Evolutionary conservation across 129 eudicot genomes (phyloP).

Genomic region (Tanacetum coccineum): DNA sequence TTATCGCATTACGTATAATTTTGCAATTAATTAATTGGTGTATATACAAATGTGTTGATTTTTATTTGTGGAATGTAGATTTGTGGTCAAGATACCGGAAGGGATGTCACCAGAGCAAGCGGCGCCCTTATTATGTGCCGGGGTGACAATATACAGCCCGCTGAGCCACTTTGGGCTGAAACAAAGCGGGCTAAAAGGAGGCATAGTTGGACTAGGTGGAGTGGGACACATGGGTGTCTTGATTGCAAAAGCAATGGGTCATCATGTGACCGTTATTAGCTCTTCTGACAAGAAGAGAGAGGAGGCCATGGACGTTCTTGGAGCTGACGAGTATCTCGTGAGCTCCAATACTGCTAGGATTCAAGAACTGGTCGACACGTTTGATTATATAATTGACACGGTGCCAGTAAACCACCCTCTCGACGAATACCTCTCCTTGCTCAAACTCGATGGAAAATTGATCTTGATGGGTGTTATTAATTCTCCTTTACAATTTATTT

Average conservation of each 20-base stretch:
- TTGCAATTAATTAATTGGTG: background rate
- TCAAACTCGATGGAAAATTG: constrained; percentile 77
- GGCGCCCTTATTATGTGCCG: constrained; percentile 93
- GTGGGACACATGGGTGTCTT: constrained; percentile 97
- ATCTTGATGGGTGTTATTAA: constrained; percentile 75
- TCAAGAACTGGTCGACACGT: constrained; percentile 56
- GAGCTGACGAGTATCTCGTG: constrained; percentile 81
- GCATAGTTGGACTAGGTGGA: constrained; percentile 91
- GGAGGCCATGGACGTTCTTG: constrained; percentile 75
- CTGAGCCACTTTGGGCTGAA: constrained; percentile 77
- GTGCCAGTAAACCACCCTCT: constrained; percentile 73
- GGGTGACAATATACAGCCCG: constrained; percentile 90
- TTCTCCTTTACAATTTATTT: constrained; percentile 61
- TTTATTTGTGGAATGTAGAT: constrained; percentile 31
- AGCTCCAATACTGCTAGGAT: constrained; percentile 58
- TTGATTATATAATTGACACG: constrained; percentile 85
- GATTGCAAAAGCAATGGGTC: constrained; percentile 93
- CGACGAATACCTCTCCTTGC: constrained; percentile 68
- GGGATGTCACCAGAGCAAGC: constrained; percentile 81
- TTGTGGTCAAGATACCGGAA: constrained; percentile 86
- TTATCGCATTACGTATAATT: background rate
- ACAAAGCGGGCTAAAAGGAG: constrained; percentile 71
- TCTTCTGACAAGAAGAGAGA: constrained; percentile 70
- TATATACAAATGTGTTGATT: background rate
- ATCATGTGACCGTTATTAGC: constrained; percentile 80